A percentile compares a stretch with the other conserved stretches of the same genome.
phyloP scores from a whole-genome alignment of 257 asterid genomes.

The Solanum tarapatanum region DNA sequence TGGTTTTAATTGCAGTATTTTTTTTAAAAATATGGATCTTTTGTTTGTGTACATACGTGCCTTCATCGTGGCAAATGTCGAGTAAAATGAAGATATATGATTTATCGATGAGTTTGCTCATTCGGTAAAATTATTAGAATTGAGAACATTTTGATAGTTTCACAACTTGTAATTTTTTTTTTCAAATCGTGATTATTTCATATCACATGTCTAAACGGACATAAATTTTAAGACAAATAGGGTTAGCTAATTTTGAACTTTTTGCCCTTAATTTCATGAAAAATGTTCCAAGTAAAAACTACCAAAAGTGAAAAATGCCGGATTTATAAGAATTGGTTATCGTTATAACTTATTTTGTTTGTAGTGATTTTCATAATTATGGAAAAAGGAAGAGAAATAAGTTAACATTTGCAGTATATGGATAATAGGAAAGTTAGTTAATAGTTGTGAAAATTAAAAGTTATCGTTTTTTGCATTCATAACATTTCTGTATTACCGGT shows the following conservation, averaged over 20 bases:
- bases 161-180: accelerated
- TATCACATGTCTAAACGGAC: background rate
- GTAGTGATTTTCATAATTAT: background rate
- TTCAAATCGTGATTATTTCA: no score
- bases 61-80: background rate
- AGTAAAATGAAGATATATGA: background rate
- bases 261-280: background rate
- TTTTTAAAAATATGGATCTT: background rate
- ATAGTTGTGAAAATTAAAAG: background rate
- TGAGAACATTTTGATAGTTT: no score
- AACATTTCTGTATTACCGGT: slow-evolving; percentile 20
- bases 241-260: background rate
- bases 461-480: background rate
- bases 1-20: background rate
- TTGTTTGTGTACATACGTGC: background rate
- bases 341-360: background rate
- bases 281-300: background rate
- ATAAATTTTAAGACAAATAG: no score
- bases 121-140: no score
- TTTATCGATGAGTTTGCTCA: no score
- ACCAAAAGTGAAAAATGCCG: background rate
- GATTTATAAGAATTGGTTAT: background rate
- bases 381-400: background rate
- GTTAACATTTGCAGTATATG: background rate
- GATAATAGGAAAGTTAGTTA: background rate